Conservation (phyloP, 2,329 filamentous ascomycete genomes). For the Neocucurbitaria cava region DNA sequence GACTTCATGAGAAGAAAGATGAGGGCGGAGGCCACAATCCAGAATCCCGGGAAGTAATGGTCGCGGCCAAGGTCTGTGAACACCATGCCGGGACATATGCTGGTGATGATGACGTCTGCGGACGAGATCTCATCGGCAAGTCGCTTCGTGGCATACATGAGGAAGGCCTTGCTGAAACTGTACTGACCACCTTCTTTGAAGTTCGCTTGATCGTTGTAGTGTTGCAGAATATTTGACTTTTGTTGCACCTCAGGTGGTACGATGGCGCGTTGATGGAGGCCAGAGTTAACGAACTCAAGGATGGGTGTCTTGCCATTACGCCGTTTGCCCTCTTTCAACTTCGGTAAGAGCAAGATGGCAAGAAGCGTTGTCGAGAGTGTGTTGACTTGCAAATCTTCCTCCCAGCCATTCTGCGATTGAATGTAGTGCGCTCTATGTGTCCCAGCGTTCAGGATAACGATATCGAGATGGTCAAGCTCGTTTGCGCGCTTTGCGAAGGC, state of each 20-base stretch:
- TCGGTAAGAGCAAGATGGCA: slow-evolving; percentile 57
- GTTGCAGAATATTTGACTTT: slow-evolving; percentile 33
- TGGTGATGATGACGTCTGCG: slow-evolving; percentile 44
- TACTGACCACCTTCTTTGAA: slow-evolving; percentile 39
- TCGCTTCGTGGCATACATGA: slow-evolving; percentile 42
- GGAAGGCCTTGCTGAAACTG: slow-evolving; percentile 42
- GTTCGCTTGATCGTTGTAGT: slow-evolving; percentile 38
- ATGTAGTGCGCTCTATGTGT: slow-evolving; percentile 30
- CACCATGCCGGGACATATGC: slow-evolving; percentile 45
- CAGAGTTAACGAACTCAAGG: slow-evolving; percentile 44
- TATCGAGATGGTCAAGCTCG: slow-evolving; percentile 43
- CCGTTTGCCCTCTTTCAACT: slow-evolving; percentile 38
- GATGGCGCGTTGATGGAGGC: slow-evolving; percentile 35
- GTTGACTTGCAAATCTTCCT: slow-evolving; percentile 63
- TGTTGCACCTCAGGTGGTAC: slow-evolving; percentile 28
- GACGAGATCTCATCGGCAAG: slow-evolving; percentile 37
- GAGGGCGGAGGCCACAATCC: slow-evolving; percentile 27
- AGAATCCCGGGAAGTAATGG: slow-evolving; percentile 35
- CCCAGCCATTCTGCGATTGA: slow-evolving; percentile 45
- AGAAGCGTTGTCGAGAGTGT: slow-evolving; percentile 63
- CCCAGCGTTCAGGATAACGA: slow-evolving; percentile 52
- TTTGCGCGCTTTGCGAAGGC: slow-evolving; percentile 40
- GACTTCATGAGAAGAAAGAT: slow-evolving; percentile 33
- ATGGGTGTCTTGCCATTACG: slow-evolving; percentile 31
- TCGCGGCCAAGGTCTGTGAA: slow-evolving; percentile 41